These are phyloP conservation scores for Xylaria grammica DNA, from an alignment of 495 filamentous ascomycete genomes.

Conservation along the genomic window DNA sequence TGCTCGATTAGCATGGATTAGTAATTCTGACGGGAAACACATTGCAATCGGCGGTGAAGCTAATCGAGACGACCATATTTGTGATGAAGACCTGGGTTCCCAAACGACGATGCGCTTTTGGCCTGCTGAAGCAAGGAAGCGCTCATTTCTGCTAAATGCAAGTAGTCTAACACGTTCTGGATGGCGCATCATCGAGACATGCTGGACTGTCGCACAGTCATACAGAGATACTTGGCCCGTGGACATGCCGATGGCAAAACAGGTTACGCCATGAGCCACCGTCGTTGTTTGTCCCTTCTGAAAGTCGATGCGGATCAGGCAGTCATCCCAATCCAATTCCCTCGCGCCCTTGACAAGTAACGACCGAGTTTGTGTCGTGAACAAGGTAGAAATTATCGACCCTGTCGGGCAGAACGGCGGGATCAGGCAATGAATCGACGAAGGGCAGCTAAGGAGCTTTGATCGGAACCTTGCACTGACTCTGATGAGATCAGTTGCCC, in stretches of 20 bases:
- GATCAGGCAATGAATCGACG: slow-evolving; percentile 41
- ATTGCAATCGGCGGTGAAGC: slow-evolving; percentile 26
- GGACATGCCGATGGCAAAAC: slow-evolving; percentile 38
- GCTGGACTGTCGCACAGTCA: slow-evolving; percentile 30
- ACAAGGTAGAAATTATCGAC: slow-evolving; percentile 30
- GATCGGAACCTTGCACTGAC: slow-evolving; percentile 39
- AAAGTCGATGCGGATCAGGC: slow-evolving; percentile 35
- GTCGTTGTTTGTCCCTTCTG: slow-evolving; percentile 25
- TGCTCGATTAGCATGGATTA: slow-evolving; percentile 21
- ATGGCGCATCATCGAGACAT: slow-evolving; percentile 22
- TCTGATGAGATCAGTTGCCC: slow-evolving; percentile 42
- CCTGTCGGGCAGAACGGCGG: slow-evolving; percentile 41
- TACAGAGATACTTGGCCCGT: slow-evolving; percentile 37
- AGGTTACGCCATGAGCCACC: slow-evolving; percentile 27
- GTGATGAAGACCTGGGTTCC: slow-evolving; percentile 24
- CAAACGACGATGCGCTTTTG: slow-evolving; percentile 26
- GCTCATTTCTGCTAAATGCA: slow-evolving; percentile 25
- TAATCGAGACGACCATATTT: slow-evolving; percentile 27
- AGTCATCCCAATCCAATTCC: slow-evolving; percentile 37
- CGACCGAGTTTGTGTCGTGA: slow-evolving; percentile 23
- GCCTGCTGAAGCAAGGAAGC: slow-evolving; percentile 31
- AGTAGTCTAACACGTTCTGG: slow-evolving; percentile 32
- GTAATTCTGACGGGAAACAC: slow-evolving; percentile 9
- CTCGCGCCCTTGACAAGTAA: slow-evolving; percentile 24
- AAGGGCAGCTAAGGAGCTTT: slow-evolving; percentile 36